Evolutionary conservation across 2,329 filamentous ascomycete genomes (phyloP).

Genomic region (Trichoderma simmonsii): DNA sequence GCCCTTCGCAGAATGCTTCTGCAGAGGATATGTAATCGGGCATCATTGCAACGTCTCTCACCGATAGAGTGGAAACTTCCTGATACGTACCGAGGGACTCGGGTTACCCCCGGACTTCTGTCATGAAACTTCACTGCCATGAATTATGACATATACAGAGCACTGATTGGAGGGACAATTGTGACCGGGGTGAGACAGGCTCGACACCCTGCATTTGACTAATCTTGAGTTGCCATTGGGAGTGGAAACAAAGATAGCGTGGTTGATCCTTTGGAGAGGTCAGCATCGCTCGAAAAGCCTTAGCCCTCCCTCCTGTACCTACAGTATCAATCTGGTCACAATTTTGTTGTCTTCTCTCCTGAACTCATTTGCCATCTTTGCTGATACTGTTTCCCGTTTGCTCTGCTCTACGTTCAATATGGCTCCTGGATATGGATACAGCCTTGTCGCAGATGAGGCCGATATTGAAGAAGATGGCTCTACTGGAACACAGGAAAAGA

Average conservation of each 20-base stretch:
- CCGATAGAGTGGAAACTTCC: background rate
- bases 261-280: background rate
- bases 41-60: background rate
- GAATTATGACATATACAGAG: background rate
- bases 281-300: background rate
- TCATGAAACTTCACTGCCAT: background rate
- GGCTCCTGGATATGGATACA: background rate
- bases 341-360: background rate
- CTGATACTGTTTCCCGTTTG: background rate
- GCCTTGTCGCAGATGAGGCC: background rate
- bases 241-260: background rate
- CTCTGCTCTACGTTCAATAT: background rate
- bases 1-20: background rate
- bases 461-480: background rate
- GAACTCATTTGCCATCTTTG: background rate
- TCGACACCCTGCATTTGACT: background rate
- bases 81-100: background rate
- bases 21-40: background rate
- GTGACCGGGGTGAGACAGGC: background rate
- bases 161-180: background rate
- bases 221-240: background rate
- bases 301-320: background rate
- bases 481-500: background rate
- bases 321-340: background rate
- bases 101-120: background rate